Evolutionary conservation across 164 flowering plant species (phyloP), one percentile per base, ranked within the genome.

Genomic region (Annona cherimola): DNA sequence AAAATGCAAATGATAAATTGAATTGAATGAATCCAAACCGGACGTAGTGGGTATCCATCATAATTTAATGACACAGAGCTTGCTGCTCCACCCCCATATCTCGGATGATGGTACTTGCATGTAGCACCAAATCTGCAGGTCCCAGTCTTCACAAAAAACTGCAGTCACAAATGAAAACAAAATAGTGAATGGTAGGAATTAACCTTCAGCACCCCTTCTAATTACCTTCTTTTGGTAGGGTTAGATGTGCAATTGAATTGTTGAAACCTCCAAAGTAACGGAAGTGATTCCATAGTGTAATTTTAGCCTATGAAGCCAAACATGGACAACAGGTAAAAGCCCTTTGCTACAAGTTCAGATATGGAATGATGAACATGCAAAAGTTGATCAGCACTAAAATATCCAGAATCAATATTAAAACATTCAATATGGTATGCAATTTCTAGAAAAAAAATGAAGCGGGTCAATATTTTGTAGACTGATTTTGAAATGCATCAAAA

Each of bases 91-190:
- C 77, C 83, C 78, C 86, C 96, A 46, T 87, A 79, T 77, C 80
- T 87, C 12, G 99, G 99, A 77, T 96, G 99, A 84, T 96, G 91
- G 78, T 86, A 93, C 84, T 96, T 96, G 82, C 99, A 96, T 35
- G 98, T 84, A 74, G 89, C 70, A 71, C 99, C 99, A 79, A 86
- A 96, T 83, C 88, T 96, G 78, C 99, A 96, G 61, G 84, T 81
- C 50, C 99, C 98, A 26, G 95, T 92, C 83, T 89, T 83, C 92
- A 93, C 76, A 77, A 75, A 96, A 75, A 86, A 90, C 99, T 96
- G 90, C 83, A 83, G 54, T 77, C 60, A 2, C 43, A 54, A 43
- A 43, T 67, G 18, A 39, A 75, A 18, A 1, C 50, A 42, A 42
- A 40, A 65, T 60, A 45, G 66, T 26, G 45, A 43, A 59, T 42